Percentiles rank a stretch among this genome's conserved stretches.
These are phyloP conservation scores for Dendrobium catenatum DNA, from an alignment of 106 monocot genomes.

Conservation along the genomic window DNA sequence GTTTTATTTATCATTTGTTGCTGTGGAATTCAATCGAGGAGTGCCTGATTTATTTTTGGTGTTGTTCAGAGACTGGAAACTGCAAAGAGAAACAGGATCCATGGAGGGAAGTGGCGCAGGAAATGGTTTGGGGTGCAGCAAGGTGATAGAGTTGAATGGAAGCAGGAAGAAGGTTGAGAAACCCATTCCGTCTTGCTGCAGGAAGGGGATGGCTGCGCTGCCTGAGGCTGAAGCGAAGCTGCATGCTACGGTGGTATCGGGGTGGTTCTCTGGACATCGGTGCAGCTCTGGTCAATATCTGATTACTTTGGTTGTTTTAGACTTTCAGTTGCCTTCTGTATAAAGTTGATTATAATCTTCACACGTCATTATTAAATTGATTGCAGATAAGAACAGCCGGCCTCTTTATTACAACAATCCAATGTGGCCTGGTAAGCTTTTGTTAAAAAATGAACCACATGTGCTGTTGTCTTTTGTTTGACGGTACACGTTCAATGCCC, in stretches of 20 bases:
- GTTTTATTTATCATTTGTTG: neutral
- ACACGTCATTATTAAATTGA: neutral
- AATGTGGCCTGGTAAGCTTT: conserved; percentile 83
- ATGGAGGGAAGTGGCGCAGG: conserved; percentile 36
- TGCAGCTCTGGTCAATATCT: conserved; percentile 17
- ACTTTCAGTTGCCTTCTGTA: neutral
- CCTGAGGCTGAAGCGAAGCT: conserved; percentile 40
- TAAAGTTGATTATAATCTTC: neutral
- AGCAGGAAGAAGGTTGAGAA: conserved; percentile 1
- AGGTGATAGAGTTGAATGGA: conserved; percentile 14
- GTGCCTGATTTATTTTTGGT: neutral
- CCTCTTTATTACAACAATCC: conserved; percentile 75
- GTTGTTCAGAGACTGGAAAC: conserved; percentile 17
- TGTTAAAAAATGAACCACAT: neutral
- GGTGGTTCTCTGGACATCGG: conserved; percentile 43
- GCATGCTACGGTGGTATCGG: conserved; percentile 51
- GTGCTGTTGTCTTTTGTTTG: neutral
- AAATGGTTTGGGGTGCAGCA: conserved; percentile 1
- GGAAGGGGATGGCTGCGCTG: conserved; percentile 34
- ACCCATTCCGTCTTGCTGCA: conserved; percentile 39
- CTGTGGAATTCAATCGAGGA: neutral
- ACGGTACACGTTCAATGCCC: neutral
- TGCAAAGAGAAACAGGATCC: conserved; percentile 23
- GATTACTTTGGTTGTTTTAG: neutral
- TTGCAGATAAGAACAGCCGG: conserved; percentile 42